Base-by-base conservation (phyloP, 176 grass and related monocot genomes). In the Musa schizocarpa region DNA sequence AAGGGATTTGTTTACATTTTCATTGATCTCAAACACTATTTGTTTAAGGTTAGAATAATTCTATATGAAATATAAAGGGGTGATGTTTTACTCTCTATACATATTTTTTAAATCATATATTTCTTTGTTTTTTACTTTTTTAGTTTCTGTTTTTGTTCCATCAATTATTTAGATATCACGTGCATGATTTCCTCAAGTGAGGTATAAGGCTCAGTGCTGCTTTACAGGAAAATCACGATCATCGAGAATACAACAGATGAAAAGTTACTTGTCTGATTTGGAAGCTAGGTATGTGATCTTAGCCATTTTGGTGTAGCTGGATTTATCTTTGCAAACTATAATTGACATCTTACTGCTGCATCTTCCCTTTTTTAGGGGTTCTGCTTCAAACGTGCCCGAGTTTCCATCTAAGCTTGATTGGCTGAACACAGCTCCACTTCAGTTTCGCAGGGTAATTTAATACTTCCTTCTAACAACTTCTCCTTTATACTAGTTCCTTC, bases 371-470 rank as follows among this genome's bases (percentile, higher is more conserved):
- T 50, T 43, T 62, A 97, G 94, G 84, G 90, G 80, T 29, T 93
- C 89, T 54, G 84, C 84, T 54, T 76, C 86, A 76, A 87, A 83
- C 48, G 88, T 93, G 67, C 90, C 94, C 74, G 94, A 93, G 84
- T 93, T 97, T 72, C 94, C 94, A 85, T 77, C 81, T 79, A 97
- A 89, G 72, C 88, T 93, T 64, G 94, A 97, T 58, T 97, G 94
- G 94, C 81, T 97, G 85, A 97, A 97, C 80, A 80, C 94, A 73
- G 86, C 90, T 71, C 90, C 94, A 55, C 94, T 97, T 85, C 90
- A 85, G 58, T 97, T 97, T 85, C 80, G 77, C 83, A 91, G 90
- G 87, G 94, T 97, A 93, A 76, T 85, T 85, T 83, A 52, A 25
- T 89, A 85, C 54, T 83, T 82, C 85, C 54, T 83, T 82, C 85